A percentile compares a stretch with the other conserved stretches of the same genome.
Evolutionary conservation across 306 rosid genomes (phyloP).

Genomic region (Cicer chorassanicum): DNA sequence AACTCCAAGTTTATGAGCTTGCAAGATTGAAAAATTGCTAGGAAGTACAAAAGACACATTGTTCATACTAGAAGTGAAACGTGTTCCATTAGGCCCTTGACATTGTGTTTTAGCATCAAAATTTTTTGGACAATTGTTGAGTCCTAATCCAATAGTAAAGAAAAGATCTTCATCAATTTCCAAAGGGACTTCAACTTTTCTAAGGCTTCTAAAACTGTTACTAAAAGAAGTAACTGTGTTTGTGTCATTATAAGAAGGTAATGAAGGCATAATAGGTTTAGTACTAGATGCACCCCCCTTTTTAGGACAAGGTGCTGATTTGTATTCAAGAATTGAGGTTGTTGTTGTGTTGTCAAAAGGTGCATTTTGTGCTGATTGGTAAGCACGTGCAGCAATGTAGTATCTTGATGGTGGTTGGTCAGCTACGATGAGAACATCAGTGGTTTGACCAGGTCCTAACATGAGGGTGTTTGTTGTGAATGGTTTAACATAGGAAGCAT

Average conservation of each 20-base stretch:
- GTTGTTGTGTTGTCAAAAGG: slow-evolving; percentile 88
- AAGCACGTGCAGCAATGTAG: slow-evolving; percentile 90
- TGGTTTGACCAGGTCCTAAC: slow-evolving; percentile 98
- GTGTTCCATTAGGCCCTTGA: slow-evolving; percentile 90
- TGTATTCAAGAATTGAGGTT: slow-evolving; percentile 81
- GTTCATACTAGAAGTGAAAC: slow-evolving; percentile 91
- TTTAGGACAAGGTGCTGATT: slow-evolving; percentile 66
- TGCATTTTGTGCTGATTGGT: slow-evolving; percentile 75
- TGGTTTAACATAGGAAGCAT: slow-evolving; percentile 87
- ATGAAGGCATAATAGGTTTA: slow-evolving; percentile 63
- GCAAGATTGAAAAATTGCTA: slow-evolving; percentile 61
- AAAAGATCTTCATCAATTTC: slow-evolving; percentile 74
- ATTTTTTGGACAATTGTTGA: slow-evolving; percentile 69
- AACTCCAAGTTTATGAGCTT: slow-evolving; percentile 68
- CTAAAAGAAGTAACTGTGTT: slow-evolving; percentile 75
- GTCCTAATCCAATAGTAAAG: slow-evolving; percentile 82
- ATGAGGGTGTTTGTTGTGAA: slow-evolving; percentile 75
- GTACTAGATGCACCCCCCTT: slow-evolving; percentile 43
- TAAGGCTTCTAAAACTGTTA: slow-evolving; percentile 61
- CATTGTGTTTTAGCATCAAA: slow-evolving; percentile 51
- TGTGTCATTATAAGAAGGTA: slow-evolving; percentile 87
- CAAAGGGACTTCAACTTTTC: slow-evolving; percentile 62
- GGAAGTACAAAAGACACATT: slow-evolving; percentile 85
- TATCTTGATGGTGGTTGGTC: slow-evolving; percentile 76
- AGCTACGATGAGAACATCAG: slow-evolving; percentile 82